phyloP scores from a whole-genome alignment of 1,284 basidiomycete genomes.

The Pterulicium gracile region DNA sequence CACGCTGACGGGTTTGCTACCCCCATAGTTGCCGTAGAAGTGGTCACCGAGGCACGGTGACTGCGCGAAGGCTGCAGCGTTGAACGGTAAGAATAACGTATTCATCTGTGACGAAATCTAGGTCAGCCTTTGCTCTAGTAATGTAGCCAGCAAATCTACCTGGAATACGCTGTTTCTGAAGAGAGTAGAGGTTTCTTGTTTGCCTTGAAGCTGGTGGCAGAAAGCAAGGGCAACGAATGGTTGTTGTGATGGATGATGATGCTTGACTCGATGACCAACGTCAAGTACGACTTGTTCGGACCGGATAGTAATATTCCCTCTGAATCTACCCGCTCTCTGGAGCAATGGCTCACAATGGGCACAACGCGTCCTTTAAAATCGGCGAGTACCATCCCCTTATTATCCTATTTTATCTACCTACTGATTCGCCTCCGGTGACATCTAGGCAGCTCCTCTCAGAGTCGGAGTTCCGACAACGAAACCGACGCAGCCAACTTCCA shows the following conservation, averaged over 20 bases:
- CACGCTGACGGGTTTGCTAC: conserved; percentile 30
- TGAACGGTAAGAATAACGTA: conserved; percentile 25
- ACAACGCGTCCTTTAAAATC: background rate
- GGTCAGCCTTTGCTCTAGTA: no score
- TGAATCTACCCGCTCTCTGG: no score
- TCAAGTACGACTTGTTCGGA: no score
- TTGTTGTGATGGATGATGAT: no score
- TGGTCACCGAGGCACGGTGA: conserved; percentile 34
- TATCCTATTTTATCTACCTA: background rate
- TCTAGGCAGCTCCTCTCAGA: background rate
- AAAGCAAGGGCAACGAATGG: no score
- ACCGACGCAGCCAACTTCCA: background rate
- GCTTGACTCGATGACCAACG: no score
- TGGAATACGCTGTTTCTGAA: no score
- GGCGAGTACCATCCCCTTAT: background rate
- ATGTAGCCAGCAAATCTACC: background rate
- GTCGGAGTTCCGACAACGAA: conserved; percentile 1
- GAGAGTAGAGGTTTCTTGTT: no score
- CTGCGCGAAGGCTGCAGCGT: conserved; percentile 19
- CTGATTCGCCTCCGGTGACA: background rate
- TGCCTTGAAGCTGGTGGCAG: no score
- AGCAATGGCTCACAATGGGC: background rate
- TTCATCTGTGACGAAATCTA: background rate
- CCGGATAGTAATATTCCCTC: no score
- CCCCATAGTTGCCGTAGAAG: conserved; percentile 45